Conservation (phyloP, 2,329 filamentous ascomycete genomes). For the Microdochium nivale region DNA sequence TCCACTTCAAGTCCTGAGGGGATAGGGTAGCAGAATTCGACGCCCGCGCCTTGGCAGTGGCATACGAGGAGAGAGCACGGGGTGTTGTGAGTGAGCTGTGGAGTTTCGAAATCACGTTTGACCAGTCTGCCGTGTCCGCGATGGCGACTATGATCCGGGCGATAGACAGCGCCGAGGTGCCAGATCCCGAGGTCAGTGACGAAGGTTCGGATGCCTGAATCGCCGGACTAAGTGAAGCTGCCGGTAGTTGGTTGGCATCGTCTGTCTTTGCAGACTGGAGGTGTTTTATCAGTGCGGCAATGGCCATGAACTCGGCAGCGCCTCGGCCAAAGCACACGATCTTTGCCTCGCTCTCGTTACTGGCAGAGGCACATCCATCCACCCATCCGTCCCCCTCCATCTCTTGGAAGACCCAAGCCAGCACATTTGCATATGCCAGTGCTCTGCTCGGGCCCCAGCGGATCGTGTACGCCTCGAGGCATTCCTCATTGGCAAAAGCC, state of each 20-base stretch:
- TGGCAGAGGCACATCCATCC: constrained; percentile 2
- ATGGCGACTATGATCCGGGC: constrained; percentile 5
- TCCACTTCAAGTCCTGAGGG: constrained; percentile 3
- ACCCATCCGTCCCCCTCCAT: constrained; percentile 6
- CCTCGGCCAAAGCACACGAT: constrained; percentile 9
- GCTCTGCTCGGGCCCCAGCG: constrained; percentile 11
- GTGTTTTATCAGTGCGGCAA: constrained; percentile 2
- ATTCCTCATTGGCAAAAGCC: constrained; percentile 8
- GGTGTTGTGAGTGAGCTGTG: constrained; percentile 6
- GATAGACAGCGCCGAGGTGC: background rate
- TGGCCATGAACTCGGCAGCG: constrained; percentile 9
- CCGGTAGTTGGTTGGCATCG: background rate
- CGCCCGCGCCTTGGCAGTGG: constrained; percentile 8
- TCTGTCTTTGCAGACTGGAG: background rate
- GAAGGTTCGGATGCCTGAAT: background rate
- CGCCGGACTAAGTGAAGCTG: background rate
- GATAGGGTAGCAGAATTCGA: constrained; percentile 7
- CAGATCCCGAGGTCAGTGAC: background rate
- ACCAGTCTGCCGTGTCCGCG: constrained; percentile 8
- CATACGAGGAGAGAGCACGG: constrained; percentile 10
- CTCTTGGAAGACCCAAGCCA: constrained; percentile 8
- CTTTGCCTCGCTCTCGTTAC: constrained; percentile 2
- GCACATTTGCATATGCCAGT: constrained; percentile 7
- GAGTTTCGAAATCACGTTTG: constrained; percentile 7
- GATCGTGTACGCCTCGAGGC: constrained; percentile 10